Base-by-base conservation (phyloP, 148 eudicot genomes). In the Euryodendron excelsum region DNA sequence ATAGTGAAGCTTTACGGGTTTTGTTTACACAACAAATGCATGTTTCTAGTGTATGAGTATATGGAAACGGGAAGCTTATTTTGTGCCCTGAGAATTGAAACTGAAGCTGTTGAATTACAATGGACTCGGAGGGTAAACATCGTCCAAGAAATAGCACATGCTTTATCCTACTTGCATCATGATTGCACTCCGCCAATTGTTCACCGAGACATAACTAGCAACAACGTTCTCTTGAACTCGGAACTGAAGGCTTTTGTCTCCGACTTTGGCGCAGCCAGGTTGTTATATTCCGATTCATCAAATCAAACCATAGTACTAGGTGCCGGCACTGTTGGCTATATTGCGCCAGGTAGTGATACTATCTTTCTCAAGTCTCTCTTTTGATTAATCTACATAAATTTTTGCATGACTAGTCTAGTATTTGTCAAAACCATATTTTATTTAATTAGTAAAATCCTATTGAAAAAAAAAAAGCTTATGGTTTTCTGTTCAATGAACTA, bases 201-300 rank as follows among this genome's bases (percentile, higher is more conserved):
- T 23, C 82, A 73, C 34, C 71, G 78, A 9, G 82, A 80, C 55
- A 69, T 81, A 59, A 76, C 76, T 3, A 81, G 83, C 61, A 81
- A 75, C 61, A 81, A 81, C 76, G 62, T 81, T 47, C 63, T 81
- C 0, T 3, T 81, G 23, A 61, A 69, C 62, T 76, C 80, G 3
- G 21, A 70, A 12, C 2, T 69, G 68, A 72, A 81, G 27, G 79
- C 70, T 12, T 60, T 34, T 60, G 76, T 81, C 2, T 65, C 83
- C 4, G 80, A 81, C 30, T 81, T 81, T 69, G 83, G 83, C 14
- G 59, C 80, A 17, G 80, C 80, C 0, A 75, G 72, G 67, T 28
- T 80, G 33, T 1, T 80, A 48, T 1, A 28, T 48, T 5, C 74
- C 27, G 37, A 47, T 48, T 47, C 74, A 71, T 71, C 59, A 6